A percentile compares a stretch with the other conserved stretches of the same genome.
These are phyloP conservation scores for Pyracantha coccinea DNA, from an alignment of 331 rosid species.

Conservation along the genomic window DNA sequence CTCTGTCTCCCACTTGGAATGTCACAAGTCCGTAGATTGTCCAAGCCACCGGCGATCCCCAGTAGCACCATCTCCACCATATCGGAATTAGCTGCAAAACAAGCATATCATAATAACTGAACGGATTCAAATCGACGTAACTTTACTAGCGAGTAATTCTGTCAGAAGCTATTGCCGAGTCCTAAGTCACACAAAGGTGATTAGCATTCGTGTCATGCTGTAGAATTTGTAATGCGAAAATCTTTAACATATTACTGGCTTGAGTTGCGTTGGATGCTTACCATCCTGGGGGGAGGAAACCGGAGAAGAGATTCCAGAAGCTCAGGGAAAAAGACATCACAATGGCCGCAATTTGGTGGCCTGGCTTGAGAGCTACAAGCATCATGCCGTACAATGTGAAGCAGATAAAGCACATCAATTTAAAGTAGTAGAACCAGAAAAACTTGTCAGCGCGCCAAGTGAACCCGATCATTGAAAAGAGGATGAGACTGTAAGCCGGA, in stretches of 20 bases:
- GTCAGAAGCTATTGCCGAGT: too few relatives aligned
- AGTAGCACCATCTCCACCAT: slow-evolving; percentile 59
- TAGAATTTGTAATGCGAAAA: not conserved
- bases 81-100: slow-evolving; percentile 35
- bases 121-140: too few relatives aligned
- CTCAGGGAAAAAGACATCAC: slow-evolving; percentile 44
- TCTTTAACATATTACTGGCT: not conserved
- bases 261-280: slow-evolving; percentile 6
- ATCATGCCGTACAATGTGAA: slow-evolving; percentile 68
- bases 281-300: slow-evolving; percentile 45
- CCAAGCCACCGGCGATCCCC: slow-evolving; percentile 51
- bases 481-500: slow-evolving; percentile 34
- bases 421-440: slow-evolving; percentile 56
- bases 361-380: slow-evolving; percentile 57
- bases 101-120: too few relatives aligned
- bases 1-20: slow-evolving; percentile 37
- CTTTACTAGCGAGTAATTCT: too few relatives aligned
- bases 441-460: slow-evolving; percentile 39
- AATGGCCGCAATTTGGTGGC: slow-evolving; percentile 48
- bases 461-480: slow-evolving; percentile 57
- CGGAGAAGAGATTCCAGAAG: slow-evolving; percentile 59
- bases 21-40: slow-evolving; percentile 43
- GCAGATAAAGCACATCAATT: slow-evolving; percentile 39
- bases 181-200: not conserved
- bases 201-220: not conserved